Conservation (phyloP, 768 basidiomycete genomes). For the Termitomyces sp. region DNA sequence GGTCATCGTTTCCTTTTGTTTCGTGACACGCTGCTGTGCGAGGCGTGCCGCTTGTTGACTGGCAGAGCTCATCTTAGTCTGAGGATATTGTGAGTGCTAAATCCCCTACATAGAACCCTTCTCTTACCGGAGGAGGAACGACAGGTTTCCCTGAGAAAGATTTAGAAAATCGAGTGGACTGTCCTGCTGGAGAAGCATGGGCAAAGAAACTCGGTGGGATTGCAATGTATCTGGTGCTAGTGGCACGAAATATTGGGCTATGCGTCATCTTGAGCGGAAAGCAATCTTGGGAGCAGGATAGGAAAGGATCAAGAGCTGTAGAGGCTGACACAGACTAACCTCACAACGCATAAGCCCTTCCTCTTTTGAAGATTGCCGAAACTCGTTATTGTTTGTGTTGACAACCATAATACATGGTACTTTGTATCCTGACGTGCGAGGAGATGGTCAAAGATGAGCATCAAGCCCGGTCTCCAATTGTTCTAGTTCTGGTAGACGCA, state of each 20-base stretch:
- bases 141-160: not conserved
- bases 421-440: not conserved
- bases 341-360: not conserved
- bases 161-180: not conserved
- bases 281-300: not conserved
- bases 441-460: not conserved
- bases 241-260: not conserved
- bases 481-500: not conserved
- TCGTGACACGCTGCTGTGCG: not conserved
- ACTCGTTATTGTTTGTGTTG: not conserved
- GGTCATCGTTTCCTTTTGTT: not conserved
- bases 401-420: not conserved
- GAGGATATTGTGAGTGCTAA: not conserved
- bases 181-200: not conserved
- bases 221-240: not conserved
- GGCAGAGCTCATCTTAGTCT: conserved; percentile 2
- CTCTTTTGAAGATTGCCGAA: not conserved
- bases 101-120: not conserved
- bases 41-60: conserved; percentile 4
- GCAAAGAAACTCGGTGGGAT: conserved; percentile 5
- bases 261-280: not conserved
- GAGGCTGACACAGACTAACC: not conserved
- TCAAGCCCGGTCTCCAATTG: not conserved
- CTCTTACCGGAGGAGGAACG: not conserved
- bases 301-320: no score